Conservation (phyloP, 139 green algal genomes). For the Chlamydomonas eustigma region DNA sequence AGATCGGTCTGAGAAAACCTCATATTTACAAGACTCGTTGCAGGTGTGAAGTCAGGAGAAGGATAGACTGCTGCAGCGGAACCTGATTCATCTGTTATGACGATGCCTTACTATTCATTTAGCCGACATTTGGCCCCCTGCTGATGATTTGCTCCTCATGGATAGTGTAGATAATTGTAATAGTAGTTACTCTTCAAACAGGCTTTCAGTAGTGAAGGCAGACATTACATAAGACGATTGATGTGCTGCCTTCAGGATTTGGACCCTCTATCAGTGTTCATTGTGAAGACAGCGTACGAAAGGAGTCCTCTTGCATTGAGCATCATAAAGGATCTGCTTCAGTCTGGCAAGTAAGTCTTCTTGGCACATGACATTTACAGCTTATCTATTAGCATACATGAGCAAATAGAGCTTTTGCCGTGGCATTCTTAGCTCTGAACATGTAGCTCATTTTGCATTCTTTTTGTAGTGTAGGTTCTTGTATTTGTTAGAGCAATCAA, state of each 20-base stretch:
- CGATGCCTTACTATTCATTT: neutral
- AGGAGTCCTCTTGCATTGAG: neutral
- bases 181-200: too few relatives aligned
- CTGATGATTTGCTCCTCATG: too few relatives aligned
- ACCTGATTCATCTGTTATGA: neutral
- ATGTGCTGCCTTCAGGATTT: neutral
- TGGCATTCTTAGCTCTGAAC: neutral
- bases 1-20: too few relatives aligned
- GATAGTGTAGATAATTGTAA: too few relatives aligned
- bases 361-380: neutral
- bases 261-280: neutral
- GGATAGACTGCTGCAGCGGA: too few relatives aligned
- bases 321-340: neutral
- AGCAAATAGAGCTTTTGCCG: neutral
- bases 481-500: neutral
- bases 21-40: too few relatives aligned
- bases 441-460: neutral
- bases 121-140: too few relatives aligned
- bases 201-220: neutral
- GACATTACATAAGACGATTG: neutral
- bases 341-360: neutral
- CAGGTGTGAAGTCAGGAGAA: too few relatives aligned
- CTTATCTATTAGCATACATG: neutral
- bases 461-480: neutral
- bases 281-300: neutral